Evolutionary conservation across 2,329 filamentous ascomycete genomes (phyloP).

Genomic region (Penicillium polonicum): DNA sequence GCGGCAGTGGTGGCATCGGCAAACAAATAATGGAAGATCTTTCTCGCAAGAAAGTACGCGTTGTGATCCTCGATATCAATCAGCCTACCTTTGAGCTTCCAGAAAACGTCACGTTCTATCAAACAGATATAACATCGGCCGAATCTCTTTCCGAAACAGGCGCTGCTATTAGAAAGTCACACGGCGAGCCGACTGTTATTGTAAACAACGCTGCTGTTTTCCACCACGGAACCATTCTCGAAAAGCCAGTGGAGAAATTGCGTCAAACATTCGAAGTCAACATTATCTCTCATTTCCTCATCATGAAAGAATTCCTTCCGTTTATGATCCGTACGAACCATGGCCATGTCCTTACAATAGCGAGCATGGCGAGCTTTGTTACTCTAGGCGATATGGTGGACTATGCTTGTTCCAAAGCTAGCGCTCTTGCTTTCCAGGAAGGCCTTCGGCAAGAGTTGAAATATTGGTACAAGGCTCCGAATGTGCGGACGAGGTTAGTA

Average conservation of each 20-base stretch:
- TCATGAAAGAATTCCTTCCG: constrained; percentile 49
- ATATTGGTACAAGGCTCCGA: constrained; percentile 28
- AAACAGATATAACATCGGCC: constrained; percentile 29
- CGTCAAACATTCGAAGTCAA: constrained; percentile 50
- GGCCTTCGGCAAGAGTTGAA: constrained; percentile 35
- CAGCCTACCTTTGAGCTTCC: constrained; percentile 8
- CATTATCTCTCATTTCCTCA: constrained; percentile 48
- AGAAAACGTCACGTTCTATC: constrained; percentile 22
- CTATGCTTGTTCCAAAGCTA: constrained; percentile 51
- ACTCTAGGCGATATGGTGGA: constrained; percentile 47
- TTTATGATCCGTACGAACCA: constrained; percentile 48
- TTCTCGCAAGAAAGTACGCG: constrained; percentile 1
- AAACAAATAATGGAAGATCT: constrained; percentile 22
- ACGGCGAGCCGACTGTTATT: constrained; percentile 42
- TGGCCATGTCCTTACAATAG: constrained; percentile 56
- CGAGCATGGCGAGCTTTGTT: constrained; percentile 50
- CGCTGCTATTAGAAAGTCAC: constrained; percentile 28
- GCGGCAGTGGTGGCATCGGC: constrained; percentile 23
- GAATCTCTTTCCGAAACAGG: constrained; percentile 25
- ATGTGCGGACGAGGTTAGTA: constrained; percentile 30
- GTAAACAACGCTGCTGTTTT: constrained; percentile 51
- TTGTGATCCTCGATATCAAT: constrained; percentile 16
- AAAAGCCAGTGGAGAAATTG: constrained; percentile 40
- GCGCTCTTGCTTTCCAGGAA: constrained; percentile 52
- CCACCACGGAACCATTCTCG: constrained; percentile 43